These are phyloP conservation scores for Tuber melanosporum DNA, from an alignment of 495 filamentous ascomycete species.

Conservation along the genomic window DNA sequence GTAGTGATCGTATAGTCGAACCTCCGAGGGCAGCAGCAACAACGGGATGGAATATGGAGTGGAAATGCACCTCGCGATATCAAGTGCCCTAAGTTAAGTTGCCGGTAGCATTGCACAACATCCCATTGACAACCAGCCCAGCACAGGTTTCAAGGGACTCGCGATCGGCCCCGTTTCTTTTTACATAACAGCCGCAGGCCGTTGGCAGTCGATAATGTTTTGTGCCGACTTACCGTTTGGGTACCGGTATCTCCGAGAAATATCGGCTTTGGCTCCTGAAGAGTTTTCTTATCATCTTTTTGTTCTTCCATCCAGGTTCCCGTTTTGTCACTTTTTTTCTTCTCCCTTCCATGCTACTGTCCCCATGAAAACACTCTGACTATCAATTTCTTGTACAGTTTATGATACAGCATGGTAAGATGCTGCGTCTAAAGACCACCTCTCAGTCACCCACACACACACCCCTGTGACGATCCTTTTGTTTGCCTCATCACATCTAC, in stretches of 20 bases:
- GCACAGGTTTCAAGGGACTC: background rate
- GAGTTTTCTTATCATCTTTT: background rate
- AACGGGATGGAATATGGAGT: background rate
- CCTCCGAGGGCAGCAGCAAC: background rate
- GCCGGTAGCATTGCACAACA: background rate
- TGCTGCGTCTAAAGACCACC: background rate
- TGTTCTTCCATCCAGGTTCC: background rate
- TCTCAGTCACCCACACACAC: background rate
- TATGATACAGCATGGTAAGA: background rate
- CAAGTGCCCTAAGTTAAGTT: background rate
- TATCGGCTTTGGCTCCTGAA: background rate
- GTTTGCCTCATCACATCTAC: background rate
- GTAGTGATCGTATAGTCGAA: background rate
- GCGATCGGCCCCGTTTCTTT: slow-evolving; percentile 1
- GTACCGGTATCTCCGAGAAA: background rate
- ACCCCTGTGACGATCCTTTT: background rate
- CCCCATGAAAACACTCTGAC: background rate
- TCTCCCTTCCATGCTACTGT: background rate
- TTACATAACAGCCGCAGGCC: slow-evolving; percentile 4
- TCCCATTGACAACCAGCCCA: background rate
- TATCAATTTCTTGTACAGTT: background rate
- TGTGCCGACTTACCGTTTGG: background rate
- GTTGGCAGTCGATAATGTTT: background rate
- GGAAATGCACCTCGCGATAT: background rate
- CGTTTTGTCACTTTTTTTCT: background rate